A percentile compares a stretch with the other conserved stretches of the same genome.
phyloP scores from a whole-genome alignment of 257 asterid genomes.

The Cordia subcordata region DNA sequence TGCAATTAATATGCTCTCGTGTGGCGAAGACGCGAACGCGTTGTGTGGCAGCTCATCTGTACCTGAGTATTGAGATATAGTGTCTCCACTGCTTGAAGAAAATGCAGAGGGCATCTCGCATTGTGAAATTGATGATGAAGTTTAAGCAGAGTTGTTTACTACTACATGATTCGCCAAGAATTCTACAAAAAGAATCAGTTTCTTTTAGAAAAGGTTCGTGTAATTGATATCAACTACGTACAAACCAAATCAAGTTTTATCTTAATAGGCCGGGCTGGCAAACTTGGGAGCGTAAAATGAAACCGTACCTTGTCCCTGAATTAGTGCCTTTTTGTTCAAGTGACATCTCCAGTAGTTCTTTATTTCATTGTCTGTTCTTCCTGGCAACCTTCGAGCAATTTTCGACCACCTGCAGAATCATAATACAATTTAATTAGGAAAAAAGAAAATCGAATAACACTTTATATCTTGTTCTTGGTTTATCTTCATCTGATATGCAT shows the following conservation, averaged over 20 bases:
- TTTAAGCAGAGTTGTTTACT: conserved; percentile 2
- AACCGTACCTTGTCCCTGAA: conserved; percentile 21
- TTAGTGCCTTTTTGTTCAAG: conserved; percentile 36
- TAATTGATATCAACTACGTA: neutral
- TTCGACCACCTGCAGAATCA: conserved; percentile 55
- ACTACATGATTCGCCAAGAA: neutral
- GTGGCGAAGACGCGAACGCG: conserved; percentile 24
- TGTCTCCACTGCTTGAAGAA: conserved; percentile 10
- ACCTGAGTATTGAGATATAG: conserved; percentile 12
- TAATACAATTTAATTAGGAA: too few relatives aligned
- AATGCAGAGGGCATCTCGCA: conserved; percentile 10
- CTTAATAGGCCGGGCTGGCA: too few relatives aligned
- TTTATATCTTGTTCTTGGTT: too few relatives aligned
- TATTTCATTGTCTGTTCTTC: conserved; percentile 81
- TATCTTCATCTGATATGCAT: too few relatives aligned
- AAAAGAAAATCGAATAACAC: too few relatives aligned
- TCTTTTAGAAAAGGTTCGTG: neutral
- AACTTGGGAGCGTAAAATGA: neutral
- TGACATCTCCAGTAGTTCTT: conserved; percentile 75
- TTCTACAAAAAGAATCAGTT: neutral
- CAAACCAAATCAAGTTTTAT: too few relatives aligned
- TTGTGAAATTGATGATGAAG: neutral
- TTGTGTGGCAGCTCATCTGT: conserved; percentile 12
- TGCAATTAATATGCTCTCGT: conserved; percentile 9
- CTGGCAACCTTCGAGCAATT: conserved; percentile 63